Conservation (phyloP, 2,329 filamentous ascomycete species). For the Colletotrichum viniferum region DNA sequence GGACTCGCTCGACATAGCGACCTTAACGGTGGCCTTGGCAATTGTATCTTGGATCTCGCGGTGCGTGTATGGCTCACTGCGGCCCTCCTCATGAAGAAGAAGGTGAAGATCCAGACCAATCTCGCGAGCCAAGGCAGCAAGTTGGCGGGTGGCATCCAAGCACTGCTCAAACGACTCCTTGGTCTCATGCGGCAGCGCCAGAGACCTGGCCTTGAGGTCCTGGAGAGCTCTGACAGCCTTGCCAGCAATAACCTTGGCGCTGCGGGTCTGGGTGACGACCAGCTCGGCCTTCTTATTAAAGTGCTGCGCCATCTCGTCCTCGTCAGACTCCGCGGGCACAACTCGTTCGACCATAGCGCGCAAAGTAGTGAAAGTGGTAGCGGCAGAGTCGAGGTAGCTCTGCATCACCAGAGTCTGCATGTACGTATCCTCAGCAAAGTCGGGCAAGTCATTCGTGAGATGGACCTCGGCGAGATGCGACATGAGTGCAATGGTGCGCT, state of each 20-base stretch:
- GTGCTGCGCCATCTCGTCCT: slow-evolving; percentile 70
- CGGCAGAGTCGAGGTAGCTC: slow-evolving; percentile 80
- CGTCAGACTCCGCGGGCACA: slow-evolving; percentile 57
- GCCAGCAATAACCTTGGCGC: slow-evolving; percentile 80
- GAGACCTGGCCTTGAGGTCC: slow-evolving; percentile 76
- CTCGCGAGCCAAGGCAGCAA: slow-evolving; percentile 69
- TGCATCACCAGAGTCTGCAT: slow-evolving; percentile 80
- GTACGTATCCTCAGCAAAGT: slow-evolving; percentile 78
- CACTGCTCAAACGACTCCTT: slow-evolving; percentile 72
- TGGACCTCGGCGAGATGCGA: slow-evolving; percentile 85
- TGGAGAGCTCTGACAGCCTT: slow-evolving; percentile 80
- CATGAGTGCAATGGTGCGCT: slow-evolving; percentile 84
- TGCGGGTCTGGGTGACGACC: slow-evolving; percentile 77
- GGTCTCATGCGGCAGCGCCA: slow-evolving; percentile 74
- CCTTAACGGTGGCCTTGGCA: slow-evolving; percentile 54
- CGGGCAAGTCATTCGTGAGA: slow-evolving; percentile 70
- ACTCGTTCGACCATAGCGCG: slow-evolving; percentile 71
- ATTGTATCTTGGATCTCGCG: slow-evolving; percentile 70
- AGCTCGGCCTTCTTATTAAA: slow-evolving; percentile 74
- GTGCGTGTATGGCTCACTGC: slow-evolving; percentile 69
- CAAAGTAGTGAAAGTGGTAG: slow-evolving; percentile 67
- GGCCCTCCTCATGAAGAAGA: slow-evolving; percentile 74
- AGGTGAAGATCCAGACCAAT: slow-evolving; percentile 70
- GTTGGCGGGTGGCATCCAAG: slow-evolving; percentile 65
- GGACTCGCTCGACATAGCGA: slow-evolving; percentile 62